Percentiles rank a stretch among this genome's conserved stretches.
These are phyloP conservation scores for Apostasia ramifera DNA, from an alignment of 106 monocot genomes.

Conservation along the genomic window DNA sequence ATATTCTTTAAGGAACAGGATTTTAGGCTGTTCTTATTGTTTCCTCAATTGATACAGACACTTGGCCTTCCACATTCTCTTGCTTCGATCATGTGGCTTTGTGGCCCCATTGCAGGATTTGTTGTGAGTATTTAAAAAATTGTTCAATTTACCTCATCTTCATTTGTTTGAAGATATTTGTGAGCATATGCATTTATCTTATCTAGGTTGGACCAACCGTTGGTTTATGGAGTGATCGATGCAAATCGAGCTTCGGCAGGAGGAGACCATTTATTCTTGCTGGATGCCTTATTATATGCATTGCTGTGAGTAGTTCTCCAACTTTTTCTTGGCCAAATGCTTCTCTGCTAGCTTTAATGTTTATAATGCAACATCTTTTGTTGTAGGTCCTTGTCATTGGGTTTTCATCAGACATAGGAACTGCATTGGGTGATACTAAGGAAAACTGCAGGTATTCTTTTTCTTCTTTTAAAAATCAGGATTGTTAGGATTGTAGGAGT, in stretches of 20 bases:
- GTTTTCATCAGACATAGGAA: slow-evolving; percentile 64
- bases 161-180: background rate
- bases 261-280: slow-evolving; percentile 58
- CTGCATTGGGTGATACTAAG: slow-evolving; percentile 47
- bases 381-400: slow-evolving; percentile 48
- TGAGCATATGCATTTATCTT: background rate
- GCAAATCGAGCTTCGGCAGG: slow-evolving; percentile 48
- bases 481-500: no score
- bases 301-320: slow-evolving; percentile 37
- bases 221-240: slow-evolving; percentile 64
- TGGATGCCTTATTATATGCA: slow-evolving; percentile 44
- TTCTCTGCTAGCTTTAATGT: background rate
- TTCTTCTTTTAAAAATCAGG: no score
- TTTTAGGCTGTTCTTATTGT: background rate
- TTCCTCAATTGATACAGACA: slow-evolving; percentile 22
- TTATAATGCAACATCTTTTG: background rate
- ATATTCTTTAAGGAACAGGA: no score
- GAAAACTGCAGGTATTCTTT: slow-evolving; percentile 51
- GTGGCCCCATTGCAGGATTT: slow-evolving; percentile 60
- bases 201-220: slow-evolving; percentile 60
- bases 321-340: background rate
- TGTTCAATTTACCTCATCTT: background rate
- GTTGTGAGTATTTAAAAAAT: slow-evolving; percentile 25
- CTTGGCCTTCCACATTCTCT: slow-evolving; percentile 55
- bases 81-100: slow-evolving; percentile 62